phyloP scores from a whole-genome alignment of 306 rosid genomes.

The Medicago lupulina region DNA sequence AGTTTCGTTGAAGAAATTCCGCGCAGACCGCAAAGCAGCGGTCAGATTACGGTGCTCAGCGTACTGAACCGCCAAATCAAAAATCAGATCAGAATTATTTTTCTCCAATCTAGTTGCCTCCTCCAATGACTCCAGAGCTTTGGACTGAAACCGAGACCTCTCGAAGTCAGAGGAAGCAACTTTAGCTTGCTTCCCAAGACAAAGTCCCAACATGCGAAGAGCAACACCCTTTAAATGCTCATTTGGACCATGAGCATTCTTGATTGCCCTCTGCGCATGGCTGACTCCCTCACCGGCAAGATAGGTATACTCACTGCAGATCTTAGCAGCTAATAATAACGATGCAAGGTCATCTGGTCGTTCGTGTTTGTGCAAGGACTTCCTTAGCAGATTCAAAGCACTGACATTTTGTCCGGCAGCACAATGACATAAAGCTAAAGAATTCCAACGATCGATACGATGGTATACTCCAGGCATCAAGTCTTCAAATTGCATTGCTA shows the following conservation, averaged over 20 bases:
- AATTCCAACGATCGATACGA: conserved; percentile 90
- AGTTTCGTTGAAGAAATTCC: conserved; percentile 77
- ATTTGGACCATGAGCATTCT: conserved; percentile 51
- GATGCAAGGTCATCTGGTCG: conserved; percentile 75
- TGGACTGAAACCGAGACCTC: conserved; percentile 53
- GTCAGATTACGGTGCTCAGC: conserved; percentile 83
- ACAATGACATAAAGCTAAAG: conserved; percentile 81
- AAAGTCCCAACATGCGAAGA: conserved; percentile 84
- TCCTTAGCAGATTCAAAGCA: conserved; percentile 79
- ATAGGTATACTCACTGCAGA: conserved; percentile 77
- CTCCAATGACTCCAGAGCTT: conserved; percentile 51
- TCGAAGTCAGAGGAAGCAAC: conserved; percentile 56
- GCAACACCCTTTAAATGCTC: conserved; percentile 81
- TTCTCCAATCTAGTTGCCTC: conserved; percentile 45
- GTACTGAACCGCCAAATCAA: conserved; percentile 78
- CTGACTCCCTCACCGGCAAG: conserved; percentile 85
- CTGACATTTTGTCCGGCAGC: conserved; percentile 72
- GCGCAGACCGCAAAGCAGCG: conserved; percentile 74
- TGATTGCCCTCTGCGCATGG: conserved; percentile 72
- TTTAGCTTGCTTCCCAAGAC: conserved; percentile 81
- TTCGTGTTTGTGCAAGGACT: conserved; percentile 85
- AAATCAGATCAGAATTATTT: conserved; percentile 70
- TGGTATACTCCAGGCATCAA: conserved; percentile 86
- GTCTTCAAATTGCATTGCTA: conserved; percentile 84
- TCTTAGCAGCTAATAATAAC: conserved; percentile 79